These are phyloP conservation scores for Malania oleifera DNA, from an alignment of 164 flowering plant species.

Conservation along the genomic window DNA sequence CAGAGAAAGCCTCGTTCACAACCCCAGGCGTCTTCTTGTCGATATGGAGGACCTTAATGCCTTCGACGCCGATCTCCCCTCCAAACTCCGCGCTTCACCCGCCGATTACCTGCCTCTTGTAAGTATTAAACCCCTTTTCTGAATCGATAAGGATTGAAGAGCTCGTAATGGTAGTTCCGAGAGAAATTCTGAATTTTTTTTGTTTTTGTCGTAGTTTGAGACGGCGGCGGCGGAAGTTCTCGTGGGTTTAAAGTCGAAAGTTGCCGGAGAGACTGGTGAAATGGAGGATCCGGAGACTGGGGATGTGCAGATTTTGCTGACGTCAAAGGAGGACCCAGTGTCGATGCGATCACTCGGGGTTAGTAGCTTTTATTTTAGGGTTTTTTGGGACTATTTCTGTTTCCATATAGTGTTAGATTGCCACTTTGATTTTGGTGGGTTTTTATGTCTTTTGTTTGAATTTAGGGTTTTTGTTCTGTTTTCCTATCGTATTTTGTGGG, in stretches of 20 bases:
- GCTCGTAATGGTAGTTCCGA: too few species aligned
- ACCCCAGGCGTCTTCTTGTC: constrained; percentile 54
- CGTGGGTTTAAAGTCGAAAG: constrained; percentile 62
- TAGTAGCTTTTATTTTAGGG: constrained; percentile 17
- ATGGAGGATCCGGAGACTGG: constrained; percentile 75
- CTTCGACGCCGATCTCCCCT: constrained; percentile 71
- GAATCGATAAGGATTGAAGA: too few species aligned
- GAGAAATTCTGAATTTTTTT: too few species aligned
- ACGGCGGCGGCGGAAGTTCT: constrained; percentile 86
- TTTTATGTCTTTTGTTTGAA: too few species aligned
- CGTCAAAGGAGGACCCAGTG: constrained; percentile 75
- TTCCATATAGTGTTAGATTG: neutral
- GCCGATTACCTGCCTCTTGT: constrained; percentile 87
- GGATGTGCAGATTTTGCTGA: constrained; percentile 80
- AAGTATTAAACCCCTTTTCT: neutral
- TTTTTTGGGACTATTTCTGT: neutral
- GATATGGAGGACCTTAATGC: constrained; percentile 73
- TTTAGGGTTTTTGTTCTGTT: neutral
- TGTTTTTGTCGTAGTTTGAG: constrained; percentile 67
- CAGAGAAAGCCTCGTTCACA: constrained; percentile 78
- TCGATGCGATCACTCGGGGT: constrained; percentile 94
- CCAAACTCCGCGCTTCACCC: constrained; percentile 75
- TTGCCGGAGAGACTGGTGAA: constrained; percentile 71
- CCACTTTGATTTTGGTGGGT: neutral
- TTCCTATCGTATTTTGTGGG: neutral